phyloP scores from a whole-genome alignment of 257 asterid genomes.

The Solanum medicagineum region DNA sequence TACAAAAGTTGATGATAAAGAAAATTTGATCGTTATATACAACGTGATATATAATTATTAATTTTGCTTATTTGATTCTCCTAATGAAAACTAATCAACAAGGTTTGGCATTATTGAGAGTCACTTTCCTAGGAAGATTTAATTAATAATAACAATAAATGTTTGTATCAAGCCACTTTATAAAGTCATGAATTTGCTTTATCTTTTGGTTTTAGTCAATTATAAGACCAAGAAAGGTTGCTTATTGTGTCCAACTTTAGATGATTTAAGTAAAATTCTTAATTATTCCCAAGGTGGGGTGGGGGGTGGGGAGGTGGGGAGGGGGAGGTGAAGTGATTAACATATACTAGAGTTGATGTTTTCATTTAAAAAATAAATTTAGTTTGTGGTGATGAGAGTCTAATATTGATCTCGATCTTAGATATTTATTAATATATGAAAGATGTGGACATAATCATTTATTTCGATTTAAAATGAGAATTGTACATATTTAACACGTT shows the following conservation, averaged over 20 bases:
- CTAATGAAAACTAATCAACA: not conserved
- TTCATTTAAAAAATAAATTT: not conserved
- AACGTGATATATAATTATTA: not conserved
- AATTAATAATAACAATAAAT: not conserved
- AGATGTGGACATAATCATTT: not conserved
- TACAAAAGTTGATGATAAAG: not conserved
- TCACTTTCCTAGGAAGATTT: not conserved
- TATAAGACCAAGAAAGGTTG: not conserved
- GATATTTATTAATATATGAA: not conserved
- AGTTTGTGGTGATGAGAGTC: not conserved
- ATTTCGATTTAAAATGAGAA: not conserved
- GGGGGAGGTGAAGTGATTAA: not conserved
- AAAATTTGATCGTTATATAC: too few relatives aligned
- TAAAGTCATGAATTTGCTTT: not conserved
- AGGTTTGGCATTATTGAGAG: not conserved
- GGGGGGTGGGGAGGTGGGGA: accelerated
- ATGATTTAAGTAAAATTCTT: not conserved
- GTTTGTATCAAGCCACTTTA: not conserved
- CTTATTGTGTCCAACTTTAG: not conserved
- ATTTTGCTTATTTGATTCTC: not conserved
- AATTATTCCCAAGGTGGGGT: not conserved
- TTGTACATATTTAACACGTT: not conserved
- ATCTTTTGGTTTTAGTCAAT: not conserved
- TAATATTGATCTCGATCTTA: not conserved
- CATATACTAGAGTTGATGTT: not conserved